Conservation (phyloP, 306 rosid species). For the Gastrolobium bilobum region DNA sequence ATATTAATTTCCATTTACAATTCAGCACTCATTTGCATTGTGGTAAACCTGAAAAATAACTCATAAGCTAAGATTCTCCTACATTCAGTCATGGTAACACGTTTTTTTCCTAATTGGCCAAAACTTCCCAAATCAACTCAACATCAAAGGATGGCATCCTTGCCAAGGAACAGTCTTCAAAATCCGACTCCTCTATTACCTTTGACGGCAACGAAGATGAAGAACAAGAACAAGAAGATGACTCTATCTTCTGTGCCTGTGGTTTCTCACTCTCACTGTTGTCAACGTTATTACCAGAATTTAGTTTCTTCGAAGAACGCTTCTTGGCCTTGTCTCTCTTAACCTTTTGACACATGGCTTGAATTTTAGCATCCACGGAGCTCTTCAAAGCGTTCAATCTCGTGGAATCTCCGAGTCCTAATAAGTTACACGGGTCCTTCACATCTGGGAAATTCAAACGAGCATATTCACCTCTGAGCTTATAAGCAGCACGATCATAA, state of each 20-base stretch:
- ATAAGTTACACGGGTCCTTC: slow-evolving; percentile 62
- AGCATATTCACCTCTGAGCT: slow-evolving; percentile 95
- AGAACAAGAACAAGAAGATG: slow-evolving; percentile 56
- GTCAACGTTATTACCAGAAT: not conserved
- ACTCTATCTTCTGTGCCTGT: slow-evolving; percentile 29
- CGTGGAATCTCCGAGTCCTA: slow-evolving; percentile 68
- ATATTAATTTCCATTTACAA: slow-evolving; percentile 43
- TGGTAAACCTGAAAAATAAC: not conserved
- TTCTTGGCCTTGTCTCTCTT: slow-evolving; percentile 74
- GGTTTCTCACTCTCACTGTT: slow-evolving; percentile 1
- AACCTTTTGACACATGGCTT: slow-evolving; percentile 87
- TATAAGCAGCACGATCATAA: slow-evolving; percentile 94
- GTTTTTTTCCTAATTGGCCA: slow-evolving; percentile 61
- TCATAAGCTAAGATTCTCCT: too few relatives aligned
- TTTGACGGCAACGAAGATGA: slow-evolving; percentile 22
- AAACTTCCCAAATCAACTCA: slow-evolving; percentile 93
- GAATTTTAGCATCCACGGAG: slow-evolving; percentile 87
- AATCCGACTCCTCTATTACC: slow-evolving; percentile 56
- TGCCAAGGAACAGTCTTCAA: slow-evolving; percentile 71
- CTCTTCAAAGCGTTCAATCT: slow-evolving; percentile 72
- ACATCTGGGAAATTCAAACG: slow-evolving; percentile 90
- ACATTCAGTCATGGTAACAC: not conserved
- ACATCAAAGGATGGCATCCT: slow-evolving; percentile 91
- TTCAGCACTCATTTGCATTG: not conserved
- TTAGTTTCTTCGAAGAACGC: slow-evolving; percentile 54